These are phyloP conservation scores for Candida maris DNA, from an alignment of 805 yeast species.

Conservation along the genomic window DNA sequence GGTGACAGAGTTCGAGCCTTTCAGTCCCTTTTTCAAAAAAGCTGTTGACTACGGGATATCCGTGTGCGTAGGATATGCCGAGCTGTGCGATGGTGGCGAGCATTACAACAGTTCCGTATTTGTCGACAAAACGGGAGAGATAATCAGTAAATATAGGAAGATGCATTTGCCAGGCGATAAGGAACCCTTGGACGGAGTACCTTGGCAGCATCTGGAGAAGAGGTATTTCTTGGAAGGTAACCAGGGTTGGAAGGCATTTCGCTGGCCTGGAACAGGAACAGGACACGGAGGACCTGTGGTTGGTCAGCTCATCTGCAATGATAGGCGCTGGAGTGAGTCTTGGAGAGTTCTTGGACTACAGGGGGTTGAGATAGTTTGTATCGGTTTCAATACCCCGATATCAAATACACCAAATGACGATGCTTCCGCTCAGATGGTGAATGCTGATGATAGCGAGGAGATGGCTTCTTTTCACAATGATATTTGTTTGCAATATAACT, in stretches of 20 bases:
- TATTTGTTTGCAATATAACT: conserved; percentile 31
- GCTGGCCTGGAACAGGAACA: conserved; percentile 33
- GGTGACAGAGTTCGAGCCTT: conserved; percentile 23
- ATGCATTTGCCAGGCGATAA: conserved; percentile 36
- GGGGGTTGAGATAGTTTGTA: conserved; percentile 34
- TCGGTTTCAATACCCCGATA: conserved; percentile 36
- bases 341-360: conserved; percentile 36
- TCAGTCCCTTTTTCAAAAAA: conserved; percentile 34
- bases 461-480: conserved; percentile 32
- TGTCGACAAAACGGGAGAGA: conserved; percentile 30
- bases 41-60: conserved; percentile 31
- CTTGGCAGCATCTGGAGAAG: conserved; percentile 36
- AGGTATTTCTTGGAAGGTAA: conserved; percentile 37
- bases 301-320: conserved; percentile 37
- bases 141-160: conserved; percentile 34
- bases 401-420: conserved; percentile 32
- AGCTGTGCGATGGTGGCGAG: conserved; percentile 35
- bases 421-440: conserved; percentile 16
- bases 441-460: conserved; percentile 25
- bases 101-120: conserved; percentile 34
- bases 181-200: conserved; percentile 32
- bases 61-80: conserved; percentile 36
- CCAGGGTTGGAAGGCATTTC: conserved; percentile 34
- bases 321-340: conserved; percentile 38
- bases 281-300: conserved; percentile 29